phyloP scores from a whole-genome alignment of 129 eudicot genomes.

The Chrysanthemum seticuspe region DNA sequence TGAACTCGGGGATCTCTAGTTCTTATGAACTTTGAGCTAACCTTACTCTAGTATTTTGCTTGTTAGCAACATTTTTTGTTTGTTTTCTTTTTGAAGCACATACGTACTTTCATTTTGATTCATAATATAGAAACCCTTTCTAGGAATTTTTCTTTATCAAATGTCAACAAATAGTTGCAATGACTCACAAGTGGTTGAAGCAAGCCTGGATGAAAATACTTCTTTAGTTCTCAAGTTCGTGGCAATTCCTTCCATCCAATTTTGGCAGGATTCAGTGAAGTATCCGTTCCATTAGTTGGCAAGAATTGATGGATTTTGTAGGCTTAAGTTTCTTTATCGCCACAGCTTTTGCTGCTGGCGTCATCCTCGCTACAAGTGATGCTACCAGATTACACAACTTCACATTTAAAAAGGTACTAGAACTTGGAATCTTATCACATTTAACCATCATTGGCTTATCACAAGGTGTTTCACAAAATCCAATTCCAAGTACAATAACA shows the following conservation, averaged over 20 bases:
- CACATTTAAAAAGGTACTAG: constrained; percentile 47
- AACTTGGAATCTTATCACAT: constrained; percentile 85
- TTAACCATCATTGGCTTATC: constrained; percentile 75
- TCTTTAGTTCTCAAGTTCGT: not conserved
- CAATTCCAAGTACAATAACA: constrained; percentile 51
- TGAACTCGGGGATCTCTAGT: not conserved
- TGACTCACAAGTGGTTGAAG: not conserved
- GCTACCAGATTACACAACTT: constrained; percentile 47
- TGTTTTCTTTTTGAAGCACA: too few species aligned
- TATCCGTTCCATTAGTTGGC: constrained; percentile 52
- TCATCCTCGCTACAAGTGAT: constrained; percentile 78
- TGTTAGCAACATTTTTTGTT: too few species aligned
- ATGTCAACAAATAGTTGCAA: not conserved
- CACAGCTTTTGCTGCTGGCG: constrained; percentile 92
- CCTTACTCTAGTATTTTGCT: too few species aligned
- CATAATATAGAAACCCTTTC: too few species aligned
- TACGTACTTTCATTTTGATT: too few species aligned
- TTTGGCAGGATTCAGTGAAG: constrained; percentile 50
- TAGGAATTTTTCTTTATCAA: too few species aligned
- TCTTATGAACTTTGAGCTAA: too few species aligned
- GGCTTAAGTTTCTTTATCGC: too few species aligned
- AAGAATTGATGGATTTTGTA: too few species aligned
- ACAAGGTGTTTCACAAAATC: constrained; percentile 56
- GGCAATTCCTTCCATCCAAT: too few species aligned
- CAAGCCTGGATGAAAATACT: too few species aligned